These are phyloP conservation scores for Suillus lakei DNA, from an alignment of 768 basidiomycete species.

Conservation along the genomic window DNA sequence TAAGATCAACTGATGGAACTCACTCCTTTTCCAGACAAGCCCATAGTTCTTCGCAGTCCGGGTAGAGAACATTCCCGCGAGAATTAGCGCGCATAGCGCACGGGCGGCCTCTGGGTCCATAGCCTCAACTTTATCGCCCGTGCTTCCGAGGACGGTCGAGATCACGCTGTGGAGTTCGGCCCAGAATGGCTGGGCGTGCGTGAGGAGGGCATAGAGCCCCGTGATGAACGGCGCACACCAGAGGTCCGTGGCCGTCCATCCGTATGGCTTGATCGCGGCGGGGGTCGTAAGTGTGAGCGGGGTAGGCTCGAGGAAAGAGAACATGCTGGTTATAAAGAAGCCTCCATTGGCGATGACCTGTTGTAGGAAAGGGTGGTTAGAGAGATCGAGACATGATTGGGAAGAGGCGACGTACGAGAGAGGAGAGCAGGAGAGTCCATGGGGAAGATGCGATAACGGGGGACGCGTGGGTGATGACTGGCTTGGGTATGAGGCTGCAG, in stretches of 20 bases:
- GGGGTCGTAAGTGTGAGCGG: conserved; percentile 74
- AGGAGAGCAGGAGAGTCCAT: conserved; percentile 75
- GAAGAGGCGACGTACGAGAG: conserved; percentile 54
- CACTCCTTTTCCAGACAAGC: conserved; percentile 23
- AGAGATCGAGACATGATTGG: background rate
- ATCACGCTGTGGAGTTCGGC: conserved; percentile 58
- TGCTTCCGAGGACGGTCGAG: conserved; percentile 50
- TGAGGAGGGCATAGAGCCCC: conserved; percentile 78
- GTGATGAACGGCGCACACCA: conserved; percentile 86
- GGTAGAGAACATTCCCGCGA: conserved; percentile 62
- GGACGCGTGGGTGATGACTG: conserved; percentile 58
- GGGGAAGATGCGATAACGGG: conserved; percentile 66
- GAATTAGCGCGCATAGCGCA: conserved; percentile 70
- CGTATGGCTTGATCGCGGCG: conserved; percentile 76
- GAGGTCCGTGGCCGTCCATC: conserved; percentile 85
- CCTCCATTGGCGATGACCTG: conserved; percentile 79
- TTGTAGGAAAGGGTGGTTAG: background rate
- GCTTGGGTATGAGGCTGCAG: conserved; percentile 76
- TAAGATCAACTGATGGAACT: background rate
- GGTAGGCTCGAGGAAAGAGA: conserved; percentile 77
- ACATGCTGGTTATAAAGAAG: conserved; percentile 76
- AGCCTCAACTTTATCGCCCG: conserved; percentile 41
- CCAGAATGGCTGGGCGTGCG: conserved; percentile 89
- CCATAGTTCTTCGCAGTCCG: conserved; percentile 72
- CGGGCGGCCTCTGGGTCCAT: conserved; percentile 70